Percentiles rank a stretch among this genome's conserved stretches.
Conservation (phyloP, 2,329 filamentous ascomycete genomes). For the Fusarium nurragi region DNA sequence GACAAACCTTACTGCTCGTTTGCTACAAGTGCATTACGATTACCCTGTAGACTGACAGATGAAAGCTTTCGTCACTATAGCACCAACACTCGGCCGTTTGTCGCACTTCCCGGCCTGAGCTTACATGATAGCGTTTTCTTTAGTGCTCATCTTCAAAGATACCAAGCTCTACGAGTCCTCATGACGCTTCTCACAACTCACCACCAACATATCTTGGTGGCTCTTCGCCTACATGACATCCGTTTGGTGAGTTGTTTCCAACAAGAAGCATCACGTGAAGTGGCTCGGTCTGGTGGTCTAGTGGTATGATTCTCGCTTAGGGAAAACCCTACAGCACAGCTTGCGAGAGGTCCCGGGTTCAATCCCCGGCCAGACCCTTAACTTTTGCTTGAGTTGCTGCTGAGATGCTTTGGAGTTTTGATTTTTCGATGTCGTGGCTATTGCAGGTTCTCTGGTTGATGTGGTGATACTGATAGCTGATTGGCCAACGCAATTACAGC, state of each 20-base stretch:
- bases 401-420: not conserved
- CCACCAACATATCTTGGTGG: too few relatives aligned
- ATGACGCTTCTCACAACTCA: too few relatives aligned
- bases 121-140: not conserved
- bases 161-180: too few relatives aligned
- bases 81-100: too few relatives aligned
- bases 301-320: constrained; percentile 49
- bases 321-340: constrained; percentile 41
- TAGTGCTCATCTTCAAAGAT: not conserved
- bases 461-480: not conserved
- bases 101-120: rapidly evolving
- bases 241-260: not conserved
- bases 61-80: not conserved
- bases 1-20: not conserved
- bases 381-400: constrained; percentile 9
- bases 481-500: too few relatives aligned
- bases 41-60: constrained; percentile 5
- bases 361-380: constrained; percentile 56
- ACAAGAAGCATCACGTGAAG: constrained; percentile 19
- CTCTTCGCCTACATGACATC: too few relatives aligned
- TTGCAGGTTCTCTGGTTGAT: too few relatives aligned
- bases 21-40: not conserved
- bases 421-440: not conserved
- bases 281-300: constrained; percentile 43
- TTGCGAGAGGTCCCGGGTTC: constrained; percentile 59